Conservation (phyloP, 108 stramenopile genomes). For the Nitzschia putrida region DNA sequence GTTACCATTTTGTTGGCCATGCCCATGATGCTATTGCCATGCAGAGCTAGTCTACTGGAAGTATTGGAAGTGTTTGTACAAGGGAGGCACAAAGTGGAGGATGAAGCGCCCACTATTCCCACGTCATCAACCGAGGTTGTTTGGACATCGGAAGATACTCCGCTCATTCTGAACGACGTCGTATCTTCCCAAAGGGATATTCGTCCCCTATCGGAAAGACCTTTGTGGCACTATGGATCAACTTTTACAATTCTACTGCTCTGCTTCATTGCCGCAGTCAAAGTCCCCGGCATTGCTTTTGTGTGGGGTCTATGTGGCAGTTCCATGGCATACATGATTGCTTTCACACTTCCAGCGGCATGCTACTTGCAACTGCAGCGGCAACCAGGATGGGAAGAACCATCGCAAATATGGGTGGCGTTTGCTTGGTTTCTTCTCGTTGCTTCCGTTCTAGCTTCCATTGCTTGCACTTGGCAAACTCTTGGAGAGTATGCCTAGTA, state of each 20-base stretch:
- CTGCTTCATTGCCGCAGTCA: constrained; percentile 59
- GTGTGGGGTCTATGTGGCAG: constrained; percentile 81
- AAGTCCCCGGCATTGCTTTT: constrained; percentile 67
- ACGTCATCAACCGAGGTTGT: background rate
- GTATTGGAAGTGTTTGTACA: constrained; percentile 31
- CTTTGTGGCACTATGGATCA: constrained; percentile 43
- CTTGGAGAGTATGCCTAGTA: constrained; percentile 1
- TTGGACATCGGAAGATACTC: background rate
- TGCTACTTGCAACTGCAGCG: constrained; percentile 48
- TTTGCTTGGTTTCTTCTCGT: constrained; percentile 41
- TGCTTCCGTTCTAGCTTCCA: constrained; percentile 14
- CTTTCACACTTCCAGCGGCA: constrained; percentile 68
- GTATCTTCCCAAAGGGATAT: background rate
- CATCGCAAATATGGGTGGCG: constrained; percentile 23
- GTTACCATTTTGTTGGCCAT: constrained; percentile 63
- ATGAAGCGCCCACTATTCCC: too few relatives aligned
- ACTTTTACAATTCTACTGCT: constrained; percentile 56
- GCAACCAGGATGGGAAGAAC: constrained; percentile 1
- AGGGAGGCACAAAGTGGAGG: background rate
- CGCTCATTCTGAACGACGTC: background rate
- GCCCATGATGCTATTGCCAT: constrained; percentile 74
- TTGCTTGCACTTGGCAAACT: constrained; percentile 32
- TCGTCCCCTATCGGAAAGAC: constrained; percentile 25
- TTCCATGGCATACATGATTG: constrained; percentile 70
- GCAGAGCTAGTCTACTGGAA: constrained; percentile 52